These are phyloP conservation scores for Trichoderma asperellum DNA, from an alignment of 2,329 filamentous ascomycete genomes.

Conservation along the genomic window DNA sequence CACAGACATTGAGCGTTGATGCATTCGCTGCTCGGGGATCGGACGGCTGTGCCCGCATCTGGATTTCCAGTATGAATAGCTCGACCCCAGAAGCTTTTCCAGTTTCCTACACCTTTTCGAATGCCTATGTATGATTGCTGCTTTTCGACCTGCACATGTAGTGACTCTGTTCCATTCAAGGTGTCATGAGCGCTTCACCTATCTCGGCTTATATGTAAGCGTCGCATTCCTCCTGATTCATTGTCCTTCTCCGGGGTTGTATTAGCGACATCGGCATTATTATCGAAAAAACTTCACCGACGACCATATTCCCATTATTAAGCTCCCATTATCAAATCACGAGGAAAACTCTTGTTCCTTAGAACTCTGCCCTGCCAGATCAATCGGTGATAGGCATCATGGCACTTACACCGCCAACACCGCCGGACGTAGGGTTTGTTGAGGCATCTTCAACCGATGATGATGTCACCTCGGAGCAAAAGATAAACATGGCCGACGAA, in stretches of 20 bases:
- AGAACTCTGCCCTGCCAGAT: background rate
- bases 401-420: background rate
- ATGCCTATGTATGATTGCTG: background rate
- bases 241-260: background rate
- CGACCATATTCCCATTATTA: background rate
- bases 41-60: conserved; percentile 1
- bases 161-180: background rate
- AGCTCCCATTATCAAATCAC: background rate
- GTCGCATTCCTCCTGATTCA: background rate
- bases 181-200: background rate
- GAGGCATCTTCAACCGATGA: conserved; percentile 4
- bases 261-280: conserved; percentile 15
- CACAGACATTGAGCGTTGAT: background rate
- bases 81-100: background rate
- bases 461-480: background rate
- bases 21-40: background rate
- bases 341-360: background rate
- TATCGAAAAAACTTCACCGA: background rate
- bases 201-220: background rate
- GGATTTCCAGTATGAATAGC: background rate
- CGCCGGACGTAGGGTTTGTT: background rate
- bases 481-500: background rate
- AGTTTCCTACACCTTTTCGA: background rate
- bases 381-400: background rate
- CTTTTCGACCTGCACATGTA: background rate